Conservation (phyloP, 129 eudicot species). For the Heracleum sosnowskyi region DNA sequence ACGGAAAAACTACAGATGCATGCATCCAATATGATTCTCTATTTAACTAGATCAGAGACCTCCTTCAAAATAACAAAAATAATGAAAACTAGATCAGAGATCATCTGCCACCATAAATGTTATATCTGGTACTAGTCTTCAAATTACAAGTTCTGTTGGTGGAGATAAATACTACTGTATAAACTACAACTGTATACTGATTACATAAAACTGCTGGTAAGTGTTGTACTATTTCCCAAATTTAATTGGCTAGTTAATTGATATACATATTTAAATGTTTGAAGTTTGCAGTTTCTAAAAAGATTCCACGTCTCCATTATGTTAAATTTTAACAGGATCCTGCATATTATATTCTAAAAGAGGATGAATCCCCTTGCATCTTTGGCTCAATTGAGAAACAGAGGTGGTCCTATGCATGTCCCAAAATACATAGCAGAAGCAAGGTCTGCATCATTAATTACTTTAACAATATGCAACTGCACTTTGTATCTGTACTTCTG, state of each 20-base stretch:
- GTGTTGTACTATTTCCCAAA: not conserved
- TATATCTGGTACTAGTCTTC: not conserved
- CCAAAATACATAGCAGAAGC: too few relatives aligned
- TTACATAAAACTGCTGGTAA: not conserved
- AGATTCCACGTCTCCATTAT: conserved; percentile 4
- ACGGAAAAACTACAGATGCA: not conserved
- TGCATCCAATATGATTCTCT: not conserved
- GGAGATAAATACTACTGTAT: not conserved
- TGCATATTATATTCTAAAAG: conserved; percentile 69
- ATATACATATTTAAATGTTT: not conserved
- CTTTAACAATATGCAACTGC: too few relatives aligned
- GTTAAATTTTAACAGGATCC: conserved; percentile 62
- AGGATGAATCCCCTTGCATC: conserved; percentile 90
- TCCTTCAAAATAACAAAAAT: not conserved
- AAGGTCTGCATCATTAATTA: too few relatives aligned
- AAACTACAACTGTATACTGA: not conserved
- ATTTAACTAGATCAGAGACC: not conserved
- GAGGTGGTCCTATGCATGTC: conserved; percentile 81
- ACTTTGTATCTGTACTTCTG: too few relatives aligned
- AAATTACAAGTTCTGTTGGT: not conserved
- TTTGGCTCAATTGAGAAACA: conserved; percentile 88
- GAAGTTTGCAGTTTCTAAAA: not conserved
- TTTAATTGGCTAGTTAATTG: not conserved
- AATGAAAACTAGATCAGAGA: not conserved
- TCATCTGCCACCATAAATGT: not conserved